phyloP scores from a whole-genome alignment of 2,329 filamentous ascomycete genomes.

The Neonectria faginata region DNA sequence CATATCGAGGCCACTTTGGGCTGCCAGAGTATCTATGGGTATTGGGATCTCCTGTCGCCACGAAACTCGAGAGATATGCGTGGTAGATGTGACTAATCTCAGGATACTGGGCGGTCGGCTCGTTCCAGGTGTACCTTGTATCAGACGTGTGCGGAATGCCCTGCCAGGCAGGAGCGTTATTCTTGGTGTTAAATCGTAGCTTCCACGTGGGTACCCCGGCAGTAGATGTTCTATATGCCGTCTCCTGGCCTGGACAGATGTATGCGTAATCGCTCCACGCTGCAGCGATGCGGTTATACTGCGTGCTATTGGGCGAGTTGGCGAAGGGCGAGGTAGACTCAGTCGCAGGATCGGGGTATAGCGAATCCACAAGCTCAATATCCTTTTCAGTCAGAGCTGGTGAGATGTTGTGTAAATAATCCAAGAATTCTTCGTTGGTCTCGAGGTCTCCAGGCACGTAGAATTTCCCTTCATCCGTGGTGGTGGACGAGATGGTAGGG shows the following conservation, averaged over 20 bases:
- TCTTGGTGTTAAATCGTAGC: conserved; percentile 53
- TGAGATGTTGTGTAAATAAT: conserved; percentile 52
- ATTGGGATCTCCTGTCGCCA: conserved; percentile 52
- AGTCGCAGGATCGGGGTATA: conserved; percentile 53
- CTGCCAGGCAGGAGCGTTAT: conserved; percentile 49
- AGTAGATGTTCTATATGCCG: conserved; percentile 51
- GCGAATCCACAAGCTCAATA: conserved; percentile 41
- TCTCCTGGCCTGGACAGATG: conserved; percentile 59
- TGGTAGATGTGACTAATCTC: conserved; percentile 53
- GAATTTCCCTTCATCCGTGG: conserved; percentile 52
- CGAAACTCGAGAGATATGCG: conserved; percentile 53
- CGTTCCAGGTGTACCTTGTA: conserved; percentile 52
- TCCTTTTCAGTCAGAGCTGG: conserved; percentile 47
- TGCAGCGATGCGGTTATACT: conserved; percentile 58
- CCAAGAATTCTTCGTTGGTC: conserved; percentile 52
- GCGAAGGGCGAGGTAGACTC: conserved; percentile 51
- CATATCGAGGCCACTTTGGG: conserved; percentile 35
- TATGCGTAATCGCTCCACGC: conserved; percentile 60
- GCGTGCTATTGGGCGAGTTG: conserved; percentile 54
- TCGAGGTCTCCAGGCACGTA: conserved; percentile 49
- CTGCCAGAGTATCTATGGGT: conserved; percentile 36
- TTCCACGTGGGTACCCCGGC: conserved; percentile 53
- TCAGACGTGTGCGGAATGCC: conserved; percentile 55
- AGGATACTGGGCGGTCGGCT: conserved; percentile 50
- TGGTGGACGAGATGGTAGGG: conserved; percentile 53